phyloP scores from a whole-genome alignment of 257 asterid species.

The Ligustrum vulgare region DNA sequence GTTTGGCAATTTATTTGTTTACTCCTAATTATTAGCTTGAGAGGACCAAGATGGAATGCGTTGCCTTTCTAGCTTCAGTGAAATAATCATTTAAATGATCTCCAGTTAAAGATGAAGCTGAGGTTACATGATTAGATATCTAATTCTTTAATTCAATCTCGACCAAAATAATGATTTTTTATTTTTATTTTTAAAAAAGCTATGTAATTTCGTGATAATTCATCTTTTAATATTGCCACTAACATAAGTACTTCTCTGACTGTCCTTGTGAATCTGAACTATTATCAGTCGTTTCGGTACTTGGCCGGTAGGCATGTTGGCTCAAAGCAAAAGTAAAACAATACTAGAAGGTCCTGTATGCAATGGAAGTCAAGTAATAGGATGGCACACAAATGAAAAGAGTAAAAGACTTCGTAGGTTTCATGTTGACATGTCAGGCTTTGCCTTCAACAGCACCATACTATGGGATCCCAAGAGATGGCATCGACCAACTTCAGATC shows the following conservation, averaged over 20 bases:
- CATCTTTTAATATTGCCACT: constrained; percentile 4
- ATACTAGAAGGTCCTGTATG: constrained; percentile 92
- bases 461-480: constrained; percentile 90
- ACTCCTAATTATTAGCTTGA: too few species aligned
- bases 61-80: constrained; percentile 5
- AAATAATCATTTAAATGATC: constrained; percentile 12
- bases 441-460: constrained; percentile 95
- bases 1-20: too few species aligned
- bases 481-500: constrained; percentile 70
- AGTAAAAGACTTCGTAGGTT: constrained; percentile 85
- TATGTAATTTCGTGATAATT: background rate
- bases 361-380: constrained; percentile 83
- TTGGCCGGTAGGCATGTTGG: constrained; percentile 97
- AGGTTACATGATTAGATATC: constrained; percentile 1
- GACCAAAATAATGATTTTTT: background rate
- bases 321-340: constrained; percentile 77
- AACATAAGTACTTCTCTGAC: constrained; percentile 18
- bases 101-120: constrained; percentile 13
- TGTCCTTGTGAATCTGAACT: constrained; percentile 20
- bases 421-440: constrained; percentile 98
- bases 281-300: constrained; percentile 83
- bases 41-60: too few species aligned
- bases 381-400: constrained; percentile 98
- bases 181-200: too few species aligned
- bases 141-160: background rate